phyloP scores from a whole-genome alignment of 106 monocot species.

The Phalaenopsis aphrodite region DNA sequence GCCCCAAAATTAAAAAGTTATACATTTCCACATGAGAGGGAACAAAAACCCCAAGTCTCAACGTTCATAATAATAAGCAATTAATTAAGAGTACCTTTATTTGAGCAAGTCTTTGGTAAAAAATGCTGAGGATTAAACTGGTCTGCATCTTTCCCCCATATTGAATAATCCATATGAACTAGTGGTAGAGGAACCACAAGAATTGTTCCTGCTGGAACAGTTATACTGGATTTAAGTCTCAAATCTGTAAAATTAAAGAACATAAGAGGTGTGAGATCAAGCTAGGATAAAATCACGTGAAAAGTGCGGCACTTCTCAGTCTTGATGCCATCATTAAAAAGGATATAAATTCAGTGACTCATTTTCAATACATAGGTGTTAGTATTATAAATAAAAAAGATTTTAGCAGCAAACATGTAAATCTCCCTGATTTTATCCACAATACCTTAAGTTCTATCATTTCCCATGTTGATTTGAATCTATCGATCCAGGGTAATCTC shows the following conservation, averaged over 20 bases:
- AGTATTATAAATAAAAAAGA: too few relatives aligned
- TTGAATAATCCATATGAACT: slow-evolving; percentile 48
- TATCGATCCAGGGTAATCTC: too few relatives aligned
- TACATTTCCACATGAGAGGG: too few relatives aligned
- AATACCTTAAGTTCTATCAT: too few relatives aligned
- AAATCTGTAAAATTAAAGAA: slow-evolving; percentile 28
- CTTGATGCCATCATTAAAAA: background rate
- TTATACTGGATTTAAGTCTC: slow-evolving; percentile 24
- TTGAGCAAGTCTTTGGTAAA: slow-evolving; percentile 16
- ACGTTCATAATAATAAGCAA: background rate
- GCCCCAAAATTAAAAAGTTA: too few relatives aligned
- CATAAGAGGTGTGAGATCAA: background rate
- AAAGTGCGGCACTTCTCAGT: background rate
- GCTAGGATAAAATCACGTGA: background rate
- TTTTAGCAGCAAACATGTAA: too few relatives aligned
- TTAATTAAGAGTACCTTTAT: slow-evolving; percentile 10
- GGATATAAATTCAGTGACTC: too few relatives aligned
- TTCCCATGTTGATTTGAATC: too few relatives aligned
- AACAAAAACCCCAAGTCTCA: background rate
- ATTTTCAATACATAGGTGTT: too few relatives aligned
- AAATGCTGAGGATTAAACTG: slow-evolving; percentile 54
- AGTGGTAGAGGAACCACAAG: slow-evolving; percentile 54
- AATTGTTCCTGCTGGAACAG: slow-evolving; percentile 53
- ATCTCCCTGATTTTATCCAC: too few relatives aligned
- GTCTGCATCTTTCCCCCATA: slow-evolving; percentile 55